Base-by-base conservation (phyloP, 768 basidiomycete genomes). In the Lentinula sp. region DNA sequence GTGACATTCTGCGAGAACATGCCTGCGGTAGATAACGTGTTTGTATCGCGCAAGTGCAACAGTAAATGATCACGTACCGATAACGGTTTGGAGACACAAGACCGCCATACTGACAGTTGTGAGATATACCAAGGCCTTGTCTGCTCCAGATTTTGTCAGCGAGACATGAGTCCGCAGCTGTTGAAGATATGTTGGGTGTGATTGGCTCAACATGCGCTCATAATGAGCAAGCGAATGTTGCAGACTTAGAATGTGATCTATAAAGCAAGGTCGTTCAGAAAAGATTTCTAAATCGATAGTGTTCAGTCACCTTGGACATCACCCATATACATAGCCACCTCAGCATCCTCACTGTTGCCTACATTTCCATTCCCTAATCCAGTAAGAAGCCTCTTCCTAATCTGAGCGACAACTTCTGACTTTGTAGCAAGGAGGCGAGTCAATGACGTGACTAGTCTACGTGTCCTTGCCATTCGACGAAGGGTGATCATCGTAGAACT, bases 211-310 rank as follows among this genome's bases (percentile, higher is more conserved):
- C 74, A 94, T 88, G 34, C 88, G 88, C 69, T 98, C 94, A 73
- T 91, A 93, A 72, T 96, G 89, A 10, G 76, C 80, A 60, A 98
- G 80, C 1, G 91, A 84, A 66, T 92, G 88, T 67, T 95, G 92
- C 60, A 98, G 76, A 2, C 91, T 86, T 23, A 95, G 71, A 65
- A 97, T 93, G 70, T 98, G 95, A 73, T 98, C 95, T 95, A 59
- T 34, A 57, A 52, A 40, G 49, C 40, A 61, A 32, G 43, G 37
- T 28, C 16, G 23, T n/a, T 23, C 37, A 55, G 42, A 43, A 28
- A 8, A 5, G 6, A 43, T 18, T 8, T n/a, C 10, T 46, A 39
- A 13, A 18, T 57, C 10, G 11, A 48, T 57, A 8, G 37, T 32
- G 46, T 23, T 66, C 77, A 6, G 11, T 51, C 64, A 93, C 95